Conservation (phyloP, 2,329 filamentous ascomycete species). For the Myrmaecium sp. region DNA sequence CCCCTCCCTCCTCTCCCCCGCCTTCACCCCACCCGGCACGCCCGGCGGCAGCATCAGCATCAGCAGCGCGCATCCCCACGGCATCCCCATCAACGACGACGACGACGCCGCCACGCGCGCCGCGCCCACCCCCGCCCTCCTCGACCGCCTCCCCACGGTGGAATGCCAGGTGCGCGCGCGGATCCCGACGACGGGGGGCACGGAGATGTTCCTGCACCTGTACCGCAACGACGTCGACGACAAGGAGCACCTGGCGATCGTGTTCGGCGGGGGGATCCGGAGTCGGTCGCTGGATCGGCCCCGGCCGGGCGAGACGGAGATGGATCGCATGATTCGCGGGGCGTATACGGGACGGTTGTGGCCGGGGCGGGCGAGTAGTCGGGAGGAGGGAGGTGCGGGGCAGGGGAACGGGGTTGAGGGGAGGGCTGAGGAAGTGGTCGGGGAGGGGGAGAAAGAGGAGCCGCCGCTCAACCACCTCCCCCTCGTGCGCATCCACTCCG, state of each 20-base stretch:
- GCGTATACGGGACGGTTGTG: constrained; percentile 80
- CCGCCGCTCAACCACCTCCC: constrained; percentile 29
- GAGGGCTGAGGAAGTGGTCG: constrained; percentile 19
- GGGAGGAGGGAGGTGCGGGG: too few relatives aligned
- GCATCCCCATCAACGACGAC: constrained; percentile 23
- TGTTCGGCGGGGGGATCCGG: constrained; percentile 78
- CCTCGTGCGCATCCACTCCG: constrained; percentile 86
- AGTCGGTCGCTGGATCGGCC: constrained; percentile 52
- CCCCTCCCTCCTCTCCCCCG: constrained; percentile 30
- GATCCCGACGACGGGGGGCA: constrained; percentile 79
- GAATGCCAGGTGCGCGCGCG: constrained; percentile 85
- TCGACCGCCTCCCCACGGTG: constrained; percentile 66
- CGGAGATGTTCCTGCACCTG: constrained; percentile 92
- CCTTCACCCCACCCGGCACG: constrained; percentile 22
- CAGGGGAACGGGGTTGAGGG: too few relatives aligned
- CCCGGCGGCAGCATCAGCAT: constrained; percentile 12
- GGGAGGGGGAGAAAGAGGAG: constrained; percentile 7
- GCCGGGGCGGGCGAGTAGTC: constrained; percentile 66
- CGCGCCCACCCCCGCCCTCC: constrained; percentile 48
- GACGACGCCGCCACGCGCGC: constrained; percentile 16
- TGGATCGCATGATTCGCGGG: constrained; percentile 83
- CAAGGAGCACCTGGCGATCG: constrained; percentile 94
- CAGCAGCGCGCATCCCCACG: constrained; percentile 14
- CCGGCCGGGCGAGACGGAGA: constrained; percentile 62
- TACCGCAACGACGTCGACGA: constrained; percentile 87